phyloP scores from a whole-genome alignment of 1,284 basidiomycete species.

The Cystobasidium sp. region DNA sequence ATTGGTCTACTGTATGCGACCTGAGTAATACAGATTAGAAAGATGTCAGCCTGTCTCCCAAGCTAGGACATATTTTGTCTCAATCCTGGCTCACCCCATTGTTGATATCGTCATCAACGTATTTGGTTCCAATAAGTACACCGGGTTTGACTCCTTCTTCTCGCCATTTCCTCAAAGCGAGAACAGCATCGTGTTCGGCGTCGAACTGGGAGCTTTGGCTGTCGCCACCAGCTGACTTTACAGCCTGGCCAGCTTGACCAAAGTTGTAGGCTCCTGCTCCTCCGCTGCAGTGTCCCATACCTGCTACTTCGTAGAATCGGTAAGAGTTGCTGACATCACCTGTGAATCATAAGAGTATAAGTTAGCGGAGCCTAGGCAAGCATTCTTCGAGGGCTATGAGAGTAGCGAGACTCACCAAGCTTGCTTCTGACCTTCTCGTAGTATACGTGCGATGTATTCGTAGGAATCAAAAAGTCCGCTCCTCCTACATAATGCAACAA shows the following conservation, averaged over 20 bases:
- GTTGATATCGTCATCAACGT: constrained; percentile 30
- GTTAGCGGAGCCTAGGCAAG: too few relatives aligned
- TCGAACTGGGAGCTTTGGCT: constrained; percentile 31
- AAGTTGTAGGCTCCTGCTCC: constrained; percentile 42
- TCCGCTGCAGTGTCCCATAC: constrained; percentile 42
- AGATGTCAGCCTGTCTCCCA: too few relatives aligned
- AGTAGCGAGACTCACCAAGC: constrained; percentile 27
- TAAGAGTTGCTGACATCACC: constrained; percentile 45
- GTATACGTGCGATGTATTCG: constrained; percentile 40
- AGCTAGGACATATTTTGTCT: too few relatives aligned
- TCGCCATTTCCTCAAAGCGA: constrained; percentile 44
- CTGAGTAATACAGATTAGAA: not conserved
- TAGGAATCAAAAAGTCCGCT: constrained; percentile 50
- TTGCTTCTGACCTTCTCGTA: constrained; percentile 46
- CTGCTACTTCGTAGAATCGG: constrained; percentile 45
- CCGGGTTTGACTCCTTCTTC: constrained; percentile 42
- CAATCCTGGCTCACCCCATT: constrained; percentile 9
- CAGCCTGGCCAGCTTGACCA: constrained; percentile 19
- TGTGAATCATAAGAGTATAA: not conserved
- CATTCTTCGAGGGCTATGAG: not conserved
- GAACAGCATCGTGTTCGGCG: constrained; percentile 42
- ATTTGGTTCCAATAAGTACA: constrained; percentile 37
- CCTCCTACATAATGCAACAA: constrained; percentile 49
- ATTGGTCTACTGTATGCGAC: constrained; percentile 30
- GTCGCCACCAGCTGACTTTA: constrained; percentile 4